phyloP scores from a whole-genome alignment of 345 rosid species.

The Salix purpurea region DNA sequence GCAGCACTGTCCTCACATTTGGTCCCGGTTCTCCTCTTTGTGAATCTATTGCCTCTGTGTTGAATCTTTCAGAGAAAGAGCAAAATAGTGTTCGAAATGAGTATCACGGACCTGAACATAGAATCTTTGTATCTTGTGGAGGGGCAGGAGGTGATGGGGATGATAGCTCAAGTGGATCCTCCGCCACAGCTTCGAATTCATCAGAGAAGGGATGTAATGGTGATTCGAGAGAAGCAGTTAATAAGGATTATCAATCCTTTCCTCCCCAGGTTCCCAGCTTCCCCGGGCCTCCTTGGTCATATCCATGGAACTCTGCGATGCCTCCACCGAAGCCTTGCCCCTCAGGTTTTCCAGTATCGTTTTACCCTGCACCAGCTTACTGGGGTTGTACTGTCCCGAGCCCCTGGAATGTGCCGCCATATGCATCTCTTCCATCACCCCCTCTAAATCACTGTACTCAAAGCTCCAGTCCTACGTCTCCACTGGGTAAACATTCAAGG shows the following conservation, averaged over 20 bases:
- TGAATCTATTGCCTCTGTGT: constrained; percentile 13
- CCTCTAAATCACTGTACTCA: neutral
- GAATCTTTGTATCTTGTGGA: constrained; percentile 5
- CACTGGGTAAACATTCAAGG: constrained; percentile 25
- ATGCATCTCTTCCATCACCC: neutral
- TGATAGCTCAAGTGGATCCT: constrained; percentile 10
- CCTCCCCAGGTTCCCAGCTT: constrained; percentile 15
- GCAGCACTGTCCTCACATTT: constrained; percentile 14
- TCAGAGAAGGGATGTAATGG: constrained; percentile 15
- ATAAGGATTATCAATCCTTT: constrained; percentile 11
- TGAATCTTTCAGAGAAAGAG: constrained; percentile 17
- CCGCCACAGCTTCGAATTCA: constrained; percentile 12
- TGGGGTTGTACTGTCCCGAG: constrained; percentile 16
- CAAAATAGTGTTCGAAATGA: constrained; percentile 22
- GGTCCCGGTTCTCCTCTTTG: constrained; percentile 18
- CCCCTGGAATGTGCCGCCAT: constrained; percentile 13
- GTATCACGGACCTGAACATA: constrained; percentile 20
- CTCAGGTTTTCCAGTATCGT: constrained; percentile 21
- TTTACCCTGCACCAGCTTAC: constrained; percentile 7
- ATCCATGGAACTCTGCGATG: constrained; percentile 33
- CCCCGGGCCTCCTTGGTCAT: constrained; percentile 13
- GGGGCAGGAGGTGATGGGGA: constrained; percentile 20
- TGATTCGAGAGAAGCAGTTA: constrained; percentile 7
- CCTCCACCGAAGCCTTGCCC: constrained; percentile 20
- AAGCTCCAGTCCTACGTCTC: constrained; percentile 1